These are phyloP conservation scores for Penicillium daleae DNA, from an alignment of 495 filamentous ascomycete genomes.

Conservation along the genomic window DNA sequence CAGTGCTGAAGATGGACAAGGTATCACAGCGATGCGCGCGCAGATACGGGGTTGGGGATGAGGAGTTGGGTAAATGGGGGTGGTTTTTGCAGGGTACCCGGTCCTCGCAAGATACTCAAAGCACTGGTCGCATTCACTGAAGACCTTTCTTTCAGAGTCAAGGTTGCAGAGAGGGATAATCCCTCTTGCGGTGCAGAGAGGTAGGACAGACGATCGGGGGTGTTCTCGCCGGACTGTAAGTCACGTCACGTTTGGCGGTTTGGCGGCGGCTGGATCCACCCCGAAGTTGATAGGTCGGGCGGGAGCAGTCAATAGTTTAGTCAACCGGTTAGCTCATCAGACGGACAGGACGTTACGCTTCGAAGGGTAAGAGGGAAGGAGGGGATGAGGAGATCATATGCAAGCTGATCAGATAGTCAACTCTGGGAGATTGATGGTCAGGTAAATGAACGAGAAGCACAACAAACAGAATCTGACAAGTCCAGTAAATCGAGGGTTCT, in stretches of 20 bases:
- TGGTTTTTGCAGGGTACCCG: slow-evolving; percentile 4
- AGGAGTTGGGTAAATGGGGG: background rate
- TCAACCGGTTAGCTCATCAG: background rate
- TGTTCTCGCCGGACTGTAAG: slow-evolving; percentile 16
- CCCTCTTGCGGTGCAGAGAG: slow-evolving; percentile 16
- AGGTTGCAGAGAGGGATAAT: slow-evolving; percentile 13
- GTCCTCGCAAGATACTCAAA: background rate
- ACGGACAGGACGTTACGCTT: background rate
- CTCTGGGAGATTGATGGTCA: no score
- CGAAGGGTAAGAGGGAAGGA: no score
- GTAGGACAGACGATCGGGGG: slow-evolving; percentile 13
- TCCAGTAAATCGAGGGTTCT: background rate
- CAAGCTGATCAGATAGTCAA: background rate
- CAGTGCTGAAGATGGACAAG: slow-evolving; percentile 11
- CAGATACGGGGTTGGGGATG: background rate
- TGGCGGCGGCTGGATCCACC: slow-evolving; percentile 22
- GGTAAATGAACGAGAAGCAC: background rate
- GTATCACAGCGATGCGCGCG: background rate
- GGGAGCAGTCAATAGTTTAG: slow-evolving; percentile 6
- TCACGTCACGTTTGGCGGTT: slow-evolving; percentile 27
- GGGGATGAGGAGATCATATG: background rate
- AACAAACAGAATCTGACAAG: slow-evolving; percentile 2
- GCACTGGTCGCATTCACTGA: background rate
- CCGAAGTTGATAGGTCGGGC: slow-evolving; percentile 19
- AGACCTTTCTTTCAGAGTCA: background rate